Base-by-base conservation (phyloP, 2,329 filamentous ascomycete species). In the Xylaria sp. region DNA sequence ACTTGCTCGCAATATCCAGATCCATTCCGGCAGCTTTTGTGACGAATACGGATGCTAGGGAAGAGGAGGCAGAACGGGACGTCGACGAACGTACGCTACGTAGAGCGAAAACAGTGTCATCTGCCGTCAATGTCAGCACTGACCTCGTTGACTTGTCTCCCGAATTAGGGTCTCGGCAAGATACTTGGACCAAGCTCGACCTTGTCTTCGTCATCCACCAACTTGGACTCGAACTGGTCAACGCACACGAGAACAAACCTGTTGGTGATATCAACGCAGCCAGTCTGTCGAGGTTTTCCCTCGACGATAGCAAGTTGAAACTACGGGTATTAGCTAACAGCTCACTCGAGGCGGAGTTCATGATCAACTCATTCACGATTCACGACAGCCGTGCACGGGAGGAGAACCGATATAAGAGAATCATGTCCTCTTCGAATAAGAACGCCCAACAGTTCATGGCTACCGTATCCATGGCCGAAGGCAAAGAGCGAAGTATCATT, bases 401-500 rank as follows among this genome's bases (percentile, higher is more conserved):
- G 68, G 90, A 88, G 4, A 99, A 97, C 78, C 97, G 96, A 71
- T 99, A 95, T 80, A 86, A 92, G 54, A 95, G 93, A 73, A 97
- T 99, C 76, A 97, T 99, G 94, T 92, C 92, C 1, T 87, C 96
- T 58, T 92, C 92, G 70, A 97, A 97, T 74, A 93, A 92, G 67
- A 89, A 92, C 58, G 92, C 94, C 51, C 92, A 97, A 73, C 95
- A 99, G 68, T 92, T 99, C 70, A 99, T 99, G 94, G 94, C 94
- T 16, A 97, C 90, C 71, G 79, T 99, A 3, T 95, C 92, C 0
- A 95, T 99, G 75, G 92, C 92, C 0, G 90, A 92, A 13, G 92
- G 92, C 2, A 79, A 86, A 39, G 89, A 96, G 47, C 85, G 86
- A 61, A 90, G 87, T 71, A 75, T 97, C 58, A 95, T 97, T 69